Evolutionary conservation across 768 basidiomycete species (phyloP), one percentile per base, ranked within the genome.

Genomic region (Collybiopsis confluens): DNA sequence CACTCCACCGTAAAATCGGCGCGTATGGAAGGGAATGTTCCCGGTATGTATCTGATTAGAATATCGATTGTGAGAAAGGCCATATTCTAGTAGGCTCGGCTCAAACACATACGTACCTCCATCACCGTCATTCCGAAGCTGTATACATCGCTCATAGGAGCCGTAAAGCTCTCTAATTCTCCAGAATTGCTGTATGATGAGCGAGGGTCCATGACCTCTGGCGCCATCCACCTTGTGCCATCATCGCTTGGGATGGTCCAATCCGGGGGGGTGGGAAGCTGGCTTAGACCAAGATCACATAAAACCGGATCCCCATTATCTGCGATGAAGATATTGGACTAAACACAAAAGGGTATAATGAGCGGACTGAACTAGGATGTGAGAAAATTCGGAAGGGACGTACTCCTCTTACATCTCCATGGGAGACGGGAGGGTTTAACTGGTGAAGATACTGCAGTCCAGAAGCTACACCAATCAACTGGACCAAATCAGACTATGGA

Each of bases 401-500:
- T 36, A 57, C 56, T 13, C 56, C 56, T 37, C 56, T 54, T 26
- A 57, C 36, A 36, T 57, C 53, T 7, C 56, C 56, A 45, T 57
- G 56, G 8, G 53, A 21, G 23, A 54, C 18, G 16, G 50, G 52
- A 40, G 56, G 56, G 35, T 42, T 50, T 30, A 41, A 23, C 16
- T 33, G 7, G 23, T 57, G 56, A 15, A 57, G 33, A 44, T 35
- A 50, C 28, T 37, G 18, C n/a, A 57, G 21, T 26, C 56, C 53
- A 5, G 24, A 20, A 3, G 46, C 52, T 7, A 57, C 48, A 8
- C 52, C 45, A 9, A 41, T 24, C 10, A 54, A 18, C 56, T 56
- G n/a, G 20, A 42, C 23, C 7, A 15, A 45, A 15, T n/a, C n/a
- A 15, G 51, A 4, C 11, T 18, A 30, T 45, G 7, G 21, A 18